A percentile compares a stretch with the other conserved stretches of the same genome.
Conservation (phyloP, 176 grass and related monocot species). For the Hordeum vulgare region MorexV3_pseudomolecules_assembly NC_058524.1:102157632-102158131, state of each 20-base stretch:
- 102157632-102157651: slow-evolving; percentile 8
- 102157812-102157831: not conserved
- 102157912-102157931: not conserved
- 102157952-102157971: not conserved
- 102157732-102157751: not conserved
- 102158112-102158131: not conserved
- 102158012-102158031: not conserved
- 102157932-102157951: not conserved
- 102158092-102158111: not conserved
- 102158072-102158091: not conserved
- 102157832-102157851: not conserved
- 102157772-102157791: not conserved
- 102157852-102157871: not conserved
- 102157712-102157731: slow-evolving; percentile 10
- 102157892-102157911: not conserved
- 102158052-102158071: not conserved
- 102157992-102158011: not conserved
- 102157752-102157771: not conserved
- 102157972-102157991: not conserved
- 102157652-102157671: not conserved
- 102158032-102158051: not conserved
- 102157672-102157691: not conserved
- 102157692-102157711: not conserved
- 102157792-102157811: not conserved
- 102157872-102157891: too few species aligned